Evolutionary conservation across 768 basidiomycete genomes (phyloP).

Genomic region (Mycena albidolilacea): DNA sequence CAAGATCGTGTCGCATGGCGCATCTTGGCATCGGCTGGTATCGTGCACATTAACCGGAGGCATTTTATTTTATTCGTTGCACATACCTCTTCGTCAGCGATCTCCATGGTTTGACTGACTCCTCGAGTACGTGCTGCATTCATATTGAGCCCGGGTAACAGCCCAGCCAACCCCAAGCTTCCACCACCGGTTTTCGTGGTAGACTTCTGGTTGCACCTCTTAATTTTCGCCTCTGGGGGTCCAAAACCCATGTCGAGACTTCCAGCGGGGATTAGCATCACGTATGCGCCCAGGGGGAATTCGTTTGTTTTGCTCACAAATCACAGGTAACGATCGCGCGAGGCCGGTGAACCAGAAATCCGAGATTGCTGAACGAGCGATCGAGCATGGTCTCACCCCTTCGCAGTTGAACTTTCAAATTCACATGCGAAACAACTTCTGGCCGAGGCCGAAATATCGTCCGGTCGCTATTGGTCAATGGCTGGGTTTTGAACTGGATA

Average conservation of each 20-base stretch:
- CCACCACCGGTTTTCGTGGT: not conserved
- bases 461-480: not conserved
- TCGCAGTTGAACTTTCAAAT: not conserved
- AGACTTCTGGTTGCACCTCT: not conserved
- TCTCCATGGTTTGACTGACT: not conserved
- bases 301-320: not conserved
- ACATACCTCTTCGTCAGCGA: not conserved
- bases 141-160: not conserved
- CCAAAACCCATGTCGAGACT: not conserved
- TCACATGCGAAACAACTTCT: not conserved
- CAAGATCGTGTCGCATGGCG: too few species aligned
- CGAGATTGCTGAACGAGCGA: constrained; percentile 16
- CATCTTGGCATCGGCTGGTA: not conserved
- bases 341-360: constrained; percentile 8
- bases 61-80: not conserved
- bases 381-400: not conserved
- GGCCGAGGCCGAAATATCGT: not conserved
- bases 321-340: not conserved
- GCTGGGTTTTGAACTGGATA: constrained; percentile 13
- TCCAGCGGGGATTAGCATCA: too few species aligned
- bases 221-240: not conserved
- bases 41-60: too few species aligned
- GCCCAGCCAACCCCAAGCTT: not conserved
- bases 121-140: not conserved
- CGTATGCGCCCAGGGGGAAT: too few species aligned